Evolutionary conservation across 257 asterid species (phyloP), one percentile per base, ranked within the genome.

Genomic region (Solanum acaule): DNA sequence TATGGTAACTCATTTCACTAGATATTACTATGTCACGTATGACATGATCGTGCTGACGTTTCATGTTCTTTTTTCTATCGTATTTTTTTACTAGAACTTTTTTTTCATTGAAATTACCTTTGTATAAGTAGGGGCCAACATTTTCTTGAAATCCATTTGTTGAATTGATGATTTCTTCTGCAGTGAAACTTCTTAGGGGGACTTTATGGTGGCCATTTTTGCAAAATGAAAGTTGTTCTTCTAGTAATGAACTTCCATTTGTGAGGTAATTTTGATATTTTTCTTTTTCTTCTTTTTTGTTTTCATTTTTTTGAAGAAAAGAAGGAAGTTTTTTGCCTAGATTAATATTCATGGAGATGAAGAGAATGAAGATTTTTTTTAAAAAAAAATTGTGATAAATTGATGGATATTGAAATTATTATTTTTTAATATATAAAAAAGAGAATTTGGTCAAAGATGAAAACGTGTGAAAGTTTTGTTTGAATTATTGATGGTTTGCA

Each of bases 241-340:
- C 77, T 59, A 89, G 77, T 56, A 86, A 25, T 29, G 16, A 29
- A 88, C 89, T 59, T 79, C 91, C 91, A 34, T 89, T 86, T 82
- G 84, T 25, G 33, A 89, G 12, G 9, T 59, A 81, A 29, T 29
- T 15, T 12, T 42, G 22, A 33, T 16, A 75, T 25, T 40, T 23
- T 82, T 71, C 83, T 63, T 46, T 46, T 46, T 46, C 56, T 46
- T 46, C 56, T 46, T 46, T 46, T 46, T 56, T 40, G 35, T 85
- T 67, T 77, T 77, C 34, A 5, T 77, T 77, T 40, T 40, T 40
- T n/a, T 8, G 6, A 77, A 38, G 61, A 12, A 77, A 23, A n/a
- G 18, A 40, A 12, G 61, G 20, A 38, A 40, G 35, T 1, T 40
- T 77, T 77, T 38, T 77, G 6, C 59, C 84, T 77, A n/a, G 59